Evolutionary conservation across 1,139 yeast species (phyloP).

Genomic region (Saccharomycopsis phalli): DNA sequence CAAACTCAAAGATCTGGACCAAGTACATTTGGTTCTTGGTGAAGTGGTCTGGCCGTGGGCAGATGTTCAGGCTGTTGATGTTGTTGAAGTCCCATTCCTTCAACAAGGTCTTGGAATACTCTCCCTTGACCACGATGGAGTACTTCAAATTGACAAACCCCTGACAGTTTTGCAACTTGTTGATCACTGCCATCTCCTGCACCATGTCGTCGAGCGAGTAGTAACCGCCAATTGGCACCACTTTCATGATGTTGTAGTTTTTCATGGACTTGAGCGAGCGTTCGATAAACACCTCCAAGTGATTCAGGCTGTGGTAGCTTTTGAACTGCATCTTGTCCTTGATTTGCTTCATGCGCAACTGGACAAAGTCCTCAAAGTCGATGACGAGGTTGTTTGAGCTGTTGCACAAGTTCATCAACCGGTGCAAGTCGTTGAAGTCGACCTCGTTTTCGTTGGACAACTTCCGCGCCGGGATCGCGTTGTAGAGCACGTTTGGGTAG

Average conservation of each 20-base stretch:
- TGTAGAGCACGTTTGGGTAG: constrained; percentile 3
- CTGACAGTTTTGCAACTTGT: constrained; percentile 29
- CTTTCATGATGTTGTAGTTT: constrained; percentile 33
- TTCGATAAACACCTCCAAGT: constrained; percentile 36
- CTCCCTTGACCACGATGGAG: constrained; percentile 39
- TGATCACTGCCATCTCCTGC: constrained; percentile 40
- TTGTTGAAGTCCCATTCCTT: constrained; percentile 37
- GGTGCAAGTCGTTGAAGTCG: constrained; percentile 9
- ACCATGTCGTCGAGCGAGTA: constrained; percentile 30
- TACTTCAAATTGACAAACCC: constrained; percentile 37
- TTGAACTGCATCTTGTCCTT: constrained; percentile 23
- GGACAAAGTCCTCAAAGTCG: constrained; percentile 17
- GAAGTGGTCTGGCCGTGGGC: constrained; percentile 28
- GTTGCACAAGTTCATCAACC: constrained; percentile 17
- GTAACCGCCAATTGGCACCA: constrained; percentile 40
- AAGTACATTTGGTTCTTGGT: constrained; percentile 34
- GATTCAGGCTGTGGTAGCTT: constrained; percentile 40
- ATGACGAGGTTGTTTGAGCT: constrained; percentile 15
- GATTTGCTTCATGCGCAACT: constrained; percentile 10
- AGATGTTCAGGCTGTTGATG: constrained; percentile 19
- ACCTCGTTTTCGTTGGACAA: constrained; percentile 13
- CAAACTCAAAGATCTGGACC: constrained; percentile 37
- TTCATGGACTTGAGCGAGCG: constrained; percentile 23
- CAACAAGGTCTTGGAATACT: constrained; percentile 33
- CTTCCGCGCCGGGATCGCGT: constrained; percentile 17